Percentiles rank a stretch among this genome's conserved stretches.
Evolutionary conservation across 306 rosid genomes (phyloP).

Genomic region (Inga oerstediana): DNA sequence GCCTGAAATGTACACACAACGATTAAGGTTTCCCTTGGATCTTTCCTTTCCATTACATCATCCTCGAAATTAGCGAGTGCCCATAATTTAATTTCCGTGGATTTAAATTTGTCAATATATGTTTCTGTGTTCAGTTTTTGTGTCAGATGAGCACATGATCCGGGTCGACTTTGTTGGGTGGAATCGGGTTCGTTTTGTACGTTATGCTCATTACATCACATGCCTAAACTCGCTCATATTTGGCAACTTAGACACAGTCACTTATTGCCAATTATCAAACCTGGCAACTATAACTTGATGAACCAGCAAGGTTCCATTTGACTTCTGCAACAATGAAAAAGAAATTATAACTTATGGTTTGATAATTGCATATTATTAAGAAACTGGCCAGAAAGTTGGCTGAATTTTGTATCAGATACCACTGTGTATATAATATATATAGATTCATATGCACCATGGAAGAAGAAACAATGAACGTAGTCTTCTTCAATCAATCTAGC

Average conservation of each 20-base stretch:
- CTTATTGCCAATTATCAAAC: constrained; percentile 23
- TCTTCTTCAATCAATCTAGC: background rate
- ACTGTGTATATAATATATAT: background rate
- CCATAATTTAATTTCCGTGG: constrained; percentile 29
- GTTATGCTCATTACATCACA: constrained; percentile 40
- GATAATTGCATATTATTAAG: background rate
- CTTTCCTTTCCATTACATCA: background rate
- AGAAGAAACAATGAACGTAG: background rate
- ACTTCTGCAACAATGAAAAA: background rate
- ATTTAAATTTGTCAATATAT: constrained; percentile 12
- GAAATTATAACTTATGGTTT: background rate
- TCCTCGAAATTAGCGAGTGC: constrained; percentile 6
- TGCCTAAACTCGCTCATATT: constrained; percentile 32
- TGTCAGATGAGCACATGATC: constrained; percentile 46
- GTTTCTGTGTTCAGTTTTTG: constrained; percentile 29
- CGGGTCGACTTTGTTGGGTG: constrained; percentile 23
- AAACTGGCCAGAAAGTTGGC: background rate
- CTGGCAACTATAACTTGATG: constrained; percentile 15
- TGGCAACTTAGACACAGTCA: constrained; percentile 30
- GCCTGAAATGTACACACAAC: constrained; percentile 31
- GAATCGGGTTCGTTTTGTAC: constrained; percentile 24
- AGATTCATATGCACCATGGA: background rate
- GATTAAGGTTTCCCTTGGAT: background rate
- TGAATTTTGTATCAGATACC: background rate
- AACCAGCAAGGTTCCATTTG: constrained; percentile 3